Percentiles rank a stretch among this genome's conserved stretches.
phyloP scores from a whole-genome alignment of 805 yeast species.

The Wickerhamomyces rabaulensis region DNA sequence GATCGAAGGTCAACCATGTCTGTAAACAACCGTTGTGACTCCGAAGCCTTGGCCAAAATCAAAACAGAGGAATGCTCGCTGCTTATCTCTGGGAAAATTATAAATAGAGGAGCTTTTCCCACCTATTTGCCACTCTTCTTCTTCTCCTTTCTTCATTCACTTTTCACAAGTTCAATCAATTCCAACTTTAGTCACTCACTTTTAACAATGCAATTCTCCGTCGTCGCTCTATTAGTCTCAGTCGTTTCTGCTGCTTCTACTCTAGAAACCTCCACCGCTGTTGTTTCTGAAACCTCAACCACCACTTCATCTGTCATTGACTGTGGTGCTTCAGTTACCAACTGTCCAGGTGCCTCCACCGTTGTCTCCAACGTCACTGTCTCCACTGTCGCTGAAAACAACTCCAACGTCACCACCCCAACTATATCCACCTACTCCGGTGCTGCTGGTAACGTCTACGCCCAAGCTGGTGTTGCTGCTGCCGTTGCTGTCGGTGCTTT shows the following conservation, averaged over 20 bases:
- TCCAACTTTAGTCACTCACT: constrained; percentile 24
- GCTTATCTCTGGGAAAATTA: not conserved
- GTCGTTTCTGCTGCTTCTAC: constrained; percentile 24
- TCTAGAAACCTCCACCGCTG: constrained; percentile 12
- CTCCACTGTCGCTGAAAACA: constrained; percentile 6
- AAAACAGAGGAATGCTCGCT: not conserved
- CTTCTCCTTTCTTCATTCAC: constrained; percentile 2
- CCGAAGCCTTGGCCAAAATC: not conserved
- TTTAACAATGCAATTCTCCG: constrained; percentile 28
- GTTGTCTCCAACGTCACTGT: constrained; percentile 1
- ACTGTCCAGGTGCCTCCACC: constrained; percentile 11
- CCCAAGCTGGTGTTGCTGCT: constrained; percentile 27
- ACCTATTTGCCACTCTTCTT: not conserved
- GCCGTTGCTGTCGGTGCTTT: constrained; percentile 26
- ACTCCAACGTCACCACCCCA: constrained; percentile 19
- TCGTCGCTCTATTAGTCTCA: constrained; percentile 22
- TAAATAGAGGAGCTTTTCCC: not conserved
- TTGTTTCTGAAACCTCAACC: not conserved
- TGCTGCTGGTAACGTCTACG: constrained; percentile 23
- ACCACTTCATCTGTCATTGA: constrained; percentile 9
- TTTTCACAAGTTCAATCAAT: constrained; percentile 4
- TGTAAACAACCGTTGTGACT: not conserved
- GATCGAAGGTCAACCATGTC: not conserved
- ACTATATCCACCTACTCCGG: constrained; percentile 22
- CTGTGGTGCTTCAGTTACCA: constrained; percentile 10